Evolutionary conservation across 306 rosid species (phyloP).

Genomic region (Herpetospermum pedunculosum): DNA sequence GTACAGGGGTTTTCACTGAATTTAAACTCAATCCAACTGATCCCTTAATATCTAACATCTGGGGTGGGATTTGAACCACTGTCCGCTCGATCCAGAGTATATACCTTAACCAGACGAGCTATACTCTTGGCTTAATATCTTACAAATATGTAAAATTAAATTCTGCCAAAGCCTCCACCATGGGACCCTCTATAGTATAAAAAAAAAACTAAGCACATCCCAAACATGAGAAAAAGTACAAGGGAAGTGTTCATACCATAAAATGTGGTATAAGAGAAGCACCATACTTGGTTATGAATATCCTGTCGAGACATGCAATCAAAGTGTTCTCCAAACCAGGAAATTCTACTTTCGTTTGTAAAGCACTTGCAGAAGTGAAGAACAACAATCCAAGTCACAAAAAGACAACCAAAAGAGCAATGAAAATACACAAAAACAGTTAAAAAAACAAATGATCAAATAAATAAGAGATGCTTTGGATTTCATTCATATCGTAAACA

Average conservation of each 20-base stretch:
- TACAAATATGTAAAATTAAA: no score
- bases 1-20: neutral
- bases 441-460: neutral
- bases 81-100: no score
- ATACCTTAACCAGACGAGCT: no score
- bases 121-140: no score
- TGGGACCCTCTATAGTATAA: neutral
- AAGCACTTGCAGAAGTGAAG: slow-evolving; percentile 38
- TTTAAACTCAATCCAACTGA: neutral
- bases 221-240: neutral
- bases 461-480: neutral
- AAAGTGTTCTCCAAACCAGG: slow-evolving; percentile 55
- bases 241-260: slow-evolving; percentile 38
- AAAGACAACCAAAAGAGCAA: neutral
- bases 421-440: neutral
- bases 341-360: slow-evolving; percentile 58
- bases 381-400: neutral
- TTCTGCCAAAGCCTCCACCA: neutral
- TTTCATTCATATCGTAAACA: neutral
- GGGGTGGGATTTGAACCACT: no score
- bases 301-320: slow-evolving; percentile 61
- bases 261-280: slow-evolving; percentile 71
- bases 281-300: slow-evolving; percentile 74
- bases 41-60: neutral
- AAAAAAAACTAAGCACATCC: neutral